Evolutionary conservation across 2,329 filamentous ascomycete species (phyloP).

Genomic region (Microcyclosporella mali): DNA sequence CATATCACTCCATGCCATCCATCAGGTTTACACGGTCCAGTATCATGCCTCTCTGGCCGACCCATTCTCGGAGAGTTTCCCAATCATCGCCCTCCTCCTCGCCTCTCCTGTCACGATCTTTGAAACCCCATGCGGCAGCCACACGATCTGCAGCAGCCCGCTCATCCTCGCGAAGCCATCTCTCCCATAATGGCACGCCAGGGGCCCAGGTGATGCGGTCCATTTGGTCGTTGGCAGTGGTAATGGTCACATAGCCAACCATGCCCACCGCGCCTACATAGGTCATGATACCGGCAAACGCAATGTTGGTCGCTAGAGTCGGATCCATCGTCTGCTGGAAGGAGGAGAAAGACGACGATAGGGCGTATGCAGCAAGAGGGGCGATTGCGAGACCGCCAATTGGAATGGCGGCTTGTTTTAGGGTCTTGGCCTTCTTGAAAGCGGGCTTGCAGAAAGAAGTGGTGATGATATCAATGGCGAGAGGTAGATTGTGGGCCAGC

Average conservation of each 20-base stretch:
- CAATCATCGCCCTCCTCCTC: constrained; percentile 90
- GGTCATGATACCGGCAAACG: constrained; percentile 72
- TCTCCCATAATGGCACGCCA: constrained; percentile 70
- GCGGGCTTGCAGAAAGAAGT: constrained; percentile 61
- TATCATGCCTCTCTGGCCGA: constrained; percentile 78
- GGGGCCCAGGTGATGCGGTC: constrained; percentile 83
- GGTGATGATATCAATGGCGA: constrained; percentile 70
- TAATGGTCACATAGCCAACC: constrained; percentile 75
- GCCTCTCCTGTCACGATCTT: constrained; percentile 69
- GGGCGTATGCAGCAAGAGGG: constrained; percentile 62
- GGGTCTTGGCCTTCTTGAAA: constrained; percentile 60
- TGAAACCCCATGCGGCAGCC: constrained; percentile 86
- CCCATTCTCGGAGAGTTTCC: constrained; percentile 77
- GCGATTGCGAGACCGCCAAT: constrained; percentile 50
- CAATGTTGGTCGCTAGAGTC: constrained; percentile 65
- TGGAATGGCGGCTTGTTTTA: constrained; percentile 59
- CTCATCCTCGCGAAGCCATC: constrained; percentile 89
- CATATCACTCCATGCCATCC: constrained; percentile 72
- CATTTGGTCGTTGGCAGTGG: constrained; percentile 93
- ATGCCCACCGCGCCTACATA: constrained; percentile 77
- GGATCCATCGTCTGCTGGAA: constrained; percentile 73
- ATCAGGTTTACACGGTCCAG: constrained; percentile 84
- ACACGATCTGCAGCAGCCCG: constrained; percentile 79
- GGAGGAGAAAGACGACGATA: constrained; percentile 61
- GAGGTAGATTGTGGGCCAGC: constrained; percentile 66